A percentile compares a stretch with the other conserved stretches of the same genome.
Conservation (phyloP, 2,329 filamentous ascomycete species). For the Aschersonia sp. region DNA sequence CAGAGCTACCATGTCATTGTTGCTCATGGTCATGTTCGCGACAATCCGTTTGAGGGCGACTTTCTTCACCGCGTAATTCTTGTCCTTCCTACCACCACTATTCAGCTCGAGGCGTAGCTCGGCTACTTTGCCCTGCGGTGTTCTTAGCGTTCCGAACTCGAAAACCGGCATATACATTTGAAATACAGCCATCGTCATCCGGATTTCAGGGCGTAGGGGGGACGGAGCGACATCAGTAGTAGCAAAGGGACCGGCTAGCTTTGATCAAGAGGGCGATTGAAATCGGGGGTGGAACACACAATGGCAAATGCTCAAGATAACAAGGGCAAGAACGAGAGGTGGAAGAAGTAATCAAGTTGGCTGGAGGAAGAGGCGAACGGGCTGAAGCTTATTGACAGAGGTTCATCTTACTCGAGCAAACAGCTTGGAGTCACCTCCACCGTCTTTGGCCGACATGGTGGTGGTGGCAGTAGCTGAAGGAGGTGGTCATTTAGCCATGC, state of each 20-base stretch:
- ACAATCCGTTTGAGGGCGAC: slow-evolving; percentile 99
- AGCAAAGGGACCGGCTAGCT: background rate
- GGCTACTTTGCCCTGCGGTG: slow-evolving; percentile 88
- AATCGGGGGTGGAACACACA: too few species aligned
- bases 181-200: slow-evolving; percentile 29
- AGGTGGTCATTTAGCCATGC: background rate
- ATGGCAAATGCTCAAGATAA: too few species aligned
- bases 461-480: slow-evolving; percentile 1
- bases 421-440: slow-evolving; percentile 95
- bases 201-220: background rate
- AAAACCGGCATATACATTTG: slow-evolving; percentile 36
- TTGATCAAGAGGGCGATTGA: too few species aligned
- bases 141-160: slow-evolving; percentile 34
- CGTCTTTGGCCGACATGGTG: slow-evolving; percentile 37
- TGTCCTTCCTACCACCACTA: slow-evolving; percentile 93
- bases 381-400: background rate
- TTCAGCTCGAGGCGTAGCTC: slow-evolving; percentile 92
- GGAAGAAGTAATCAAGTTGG: background rate
- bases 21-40: slow-evolving; percentile 99
- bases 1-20: slow-evolving; percentile 97
- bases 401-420: slow-evolving; percentile 72
- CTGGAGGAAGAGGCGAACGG: background rate
- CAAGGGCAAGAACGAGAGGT: too few species aligned
- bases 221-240: background rate
- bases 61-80: slow-evolving; percentile 90